Evolutionary conservation across 208 protist genomes (phyloP), one percentile per base, ranked within the genome.

Genomic region (Trypanosomatidae sp.): DNA sequence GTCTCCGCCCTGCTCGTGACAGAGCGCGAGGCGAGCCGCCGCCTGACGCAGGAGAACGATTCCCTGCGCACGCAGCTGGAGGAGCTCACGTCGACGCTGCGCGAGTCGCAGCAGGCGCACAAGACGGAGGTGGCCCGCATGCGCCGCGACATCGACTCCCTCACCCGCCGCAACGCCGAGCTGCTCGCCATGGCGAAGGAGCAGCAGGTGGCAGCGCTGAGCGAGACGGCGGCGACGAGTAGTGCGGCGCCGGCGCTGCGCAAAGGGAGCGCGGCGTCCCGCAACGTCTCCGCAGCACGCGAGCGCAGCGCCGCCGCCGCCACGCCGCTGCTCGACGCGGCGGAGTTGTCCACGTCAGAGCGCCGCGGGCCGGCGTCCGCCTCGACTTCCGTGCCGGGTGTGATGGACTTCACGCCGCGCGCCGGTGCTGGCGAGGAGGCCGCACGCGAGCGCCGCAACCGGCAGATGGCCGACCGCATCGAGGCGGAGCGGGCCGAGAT

Each of bases 111-210:
- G n/a, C n/a, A n/a, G n/a, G n/a, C n/a, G n/a, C n/a, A n/a, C n/a
- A n/a, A n/a, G n/a, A n/a, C n/a, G n/a, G 89, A 95, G 80, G 82
- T 89, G 28, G 77, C 59, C 25, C 90, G 91, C 44, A 85, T 96
- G 75, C 86, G 86, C 44, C 85, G 88, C 44, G 92, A 96, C 60
- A 83, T 94, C 52, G 91, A 93, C n/a, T 91, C 89, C 30, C 91
- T 97, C 17, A 87, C 89, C 15, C 78, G 82, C 28, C 90, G 94
- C 53, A 97, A 97, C 75, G 80, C 79, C 17, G 88, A 96, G 55
- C 73, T 97, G 30, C 78, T 94, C 1, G 80, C 88, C 22, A 90
- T 97, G 85, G 71, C 89, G 41, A 81, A 86, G 59, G 85, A 97
- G 66, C 81, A 91, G 58, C 91, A 96, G n/a, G n/a, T n/a, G n/a